Conservation (phyloP, 768 basidiomycete species). For the Lentinula edodes region DNA sequence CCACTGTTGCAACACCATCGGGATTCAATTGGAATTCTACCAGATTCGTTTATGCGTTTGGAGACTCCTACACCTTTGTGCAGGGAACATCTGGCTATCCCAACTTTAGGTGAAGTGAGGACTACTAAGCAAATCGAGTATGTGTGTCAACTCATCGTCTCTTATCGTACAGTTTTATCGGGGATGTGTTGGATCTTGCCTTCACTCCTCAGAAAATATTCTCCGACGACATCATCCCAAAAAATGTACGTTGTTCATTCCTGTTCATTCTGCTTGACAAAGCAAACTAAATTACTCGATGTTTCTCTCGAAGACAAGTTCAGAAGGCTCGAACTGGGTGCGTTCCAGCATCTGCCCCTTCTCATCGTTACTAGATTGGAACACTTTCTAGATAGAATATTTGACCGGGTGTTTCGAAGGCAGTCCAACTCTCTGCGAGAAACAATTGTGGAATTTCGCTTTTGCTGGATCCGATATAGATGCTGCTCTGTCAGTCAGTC, state of each 20-base stretch:
- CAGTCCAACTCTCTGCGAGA: slow-evolving; percentile 33
- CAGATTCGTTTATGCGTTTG: slow-evolving; percentile 46
- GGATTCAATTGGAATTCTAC: slow-evolving; percentile 37
- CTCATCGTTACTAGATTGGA: not conserved
- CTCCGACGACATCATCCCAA: slow-evolving; percentile 37
- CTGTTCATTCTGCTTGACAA: not conserved
- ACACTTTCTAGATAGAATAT: slow-evolving; percentile 39
- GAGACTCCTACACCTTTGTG: slow-evolving; percentile 53
- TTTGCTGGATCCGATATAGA: slow-evolving; percentile 50
- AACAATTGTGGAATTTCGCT: slow-evolving; percentile 51
- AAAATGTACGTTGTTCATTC: slow-evolving; percentile 26
- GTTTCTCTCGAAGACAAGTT: slow-evolving; percentile 36
- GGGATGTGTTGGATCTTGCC: slow-evolving; percentile 33
- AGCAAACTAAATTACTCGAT: not conserved
- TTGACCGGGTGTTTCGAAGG: slow-evolving; percentile 47
- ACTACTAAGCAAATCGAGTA: too few species aligned
- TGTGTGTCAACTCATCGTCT: not conserved
- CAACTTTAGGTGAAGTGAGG: slow-evolving; percentile 39
- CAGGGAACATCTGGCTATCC: slow-evolving; percentile 40
- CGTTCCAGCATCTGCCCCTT: not conserved
- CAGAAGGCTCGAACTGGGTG: slow-evolving; percentile 51
- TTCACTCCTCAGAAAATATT: slow-evolving; percentile 39
- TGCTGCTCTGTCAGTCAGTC: slow-evolving; percentile 24
- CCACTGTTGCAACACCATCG: not conserved
- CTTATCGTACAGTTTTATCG: slow-evolving; percentile 36